phyloP scores from a whole-genome alignment of 2,329 filamentous ascomycete species.

The Celoporthe dispersa region DNA sequence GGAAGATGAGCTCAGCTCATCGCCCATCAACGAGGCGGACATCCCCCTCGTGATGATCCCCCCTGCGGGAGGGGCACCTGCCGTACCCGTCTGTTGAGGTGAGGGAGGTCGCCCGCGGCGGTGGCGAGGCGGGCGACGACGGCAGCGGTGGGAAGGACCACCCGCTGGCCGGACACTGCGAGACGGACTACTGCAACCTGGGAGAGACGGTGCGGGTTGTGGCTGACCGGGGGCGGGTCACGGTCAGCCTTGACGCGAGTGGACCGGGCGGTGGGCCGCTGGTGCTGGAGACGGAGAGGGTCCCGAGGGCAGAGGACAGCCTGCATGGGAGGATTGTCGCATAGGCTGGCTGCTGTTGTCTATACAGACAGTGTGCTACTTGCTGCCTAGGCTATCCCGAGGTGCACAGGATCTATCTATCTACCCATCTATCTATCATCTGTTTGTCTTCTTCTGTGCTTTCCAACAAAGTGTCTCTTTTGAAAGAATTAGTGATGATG shows the following conservation, averaged over 20 bases:
- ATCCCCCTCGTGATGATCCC: conserved; percentile 80
- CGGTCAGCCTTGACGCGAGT: conserved; percentile 71
- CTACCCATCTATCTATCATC: neutral
- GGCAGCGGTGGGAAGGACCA: conserved; percentile 31
- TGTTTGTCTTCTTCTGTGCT: neutral
- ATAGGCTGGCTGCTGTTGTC: conserved; percentile 27
- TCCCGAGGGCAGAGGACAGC: conserved; percentile 30
- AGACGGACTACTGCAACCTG: conserved; percentile 80
- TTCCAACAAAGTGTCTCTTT: neutral
- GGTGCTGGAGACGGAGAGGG: conserved; percentile 65
- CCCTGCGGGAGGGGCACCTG: conserved; percentile 75
- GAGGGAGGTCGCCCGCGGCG: conserved; percentile 54
- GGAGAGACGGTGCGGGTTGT: conserved; percentile 79
- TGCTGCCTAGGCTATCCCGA: too few species aligned
- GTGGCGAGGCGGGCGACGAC: conserved; percentile 26
- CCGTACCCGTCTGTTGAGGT: conserved; percentile 81
- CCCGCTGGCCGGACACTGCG: conserved; percentile 57
- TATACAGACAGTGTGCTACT: neutral
- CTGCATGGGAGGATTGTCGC: conserved; percentile 43
- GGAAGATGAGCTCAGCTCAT: conserved; percentile 40
- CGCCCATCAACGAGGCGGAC: conserved; percentile 54
- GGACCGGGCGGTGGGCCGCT: conserved; percentile 68
- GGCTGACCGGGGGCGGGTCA: conserved; percentile 71
- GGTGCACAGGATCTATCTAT: neutral
- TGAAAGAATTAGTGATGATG: neutral